Evolutionary conservation across 75 land plant genomes (phyloP), one percentile per base, ranked within the genome.

Genomic region (Cunninghamia lanceolata): DNA sequence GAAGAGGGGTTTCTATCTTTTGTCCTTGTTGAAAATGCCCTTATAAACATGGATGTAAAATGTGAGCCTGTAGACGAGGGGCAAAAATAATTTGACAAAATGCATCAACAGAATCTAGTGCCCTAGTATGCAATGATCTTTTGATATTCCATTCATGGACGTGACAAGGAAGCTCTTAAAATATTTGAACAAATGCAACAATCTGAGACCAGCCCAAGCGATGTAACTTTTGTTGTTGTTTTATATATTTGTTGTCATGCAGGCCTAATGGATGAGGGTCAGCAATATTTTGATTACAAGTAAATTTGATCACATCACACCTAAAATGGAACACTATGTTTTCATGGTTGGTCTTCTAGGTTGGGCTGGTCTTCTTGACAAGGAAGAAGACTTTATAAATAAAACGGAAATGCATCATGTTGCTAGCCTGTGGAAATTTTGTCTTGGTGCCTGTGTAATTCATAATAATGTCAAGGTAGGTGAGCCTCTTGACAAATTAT

Each of bases 281-380:
- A 83, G 7, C 45, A 86, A 36, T 47, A 54, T 38, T 89, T 86
- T 43, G 83, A 73, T 45, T 82, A 10, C 45, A 34, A 73, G 45
- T 16, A 79, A 52, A 35, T 79, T 77, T n/a, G 76, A 56, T 42
- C 34, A 59, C 83, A 30, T 81, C 50, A 70, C 0, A 35, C 87
- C 86, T n/a, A 79, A 34, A 32, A 43, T 68, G 53, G 83, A 86
- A 73, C 90, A 89, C 83, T 89, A 86, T 52, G 76, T 81, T 39
- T 71, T 76, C 40, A 82, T 86, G 88, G 88, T 86, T 19, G 90
- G 86, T 85, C 77, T 86, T 38, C 88, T 89, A 15, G 90, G 90
- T 34, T 88, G 90, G 82, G 85, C 85, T 34, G 90, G 90, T 28
- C 45, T 83, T 34, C 54, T 89, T 75, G 39, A 73, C 6, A 78